These are phyloP conservation scores for Neotropicomus parvogracilis DNA, from an alignment of 1,284 basidiomycete genomes.

Conservation along the genomic window DNA sequence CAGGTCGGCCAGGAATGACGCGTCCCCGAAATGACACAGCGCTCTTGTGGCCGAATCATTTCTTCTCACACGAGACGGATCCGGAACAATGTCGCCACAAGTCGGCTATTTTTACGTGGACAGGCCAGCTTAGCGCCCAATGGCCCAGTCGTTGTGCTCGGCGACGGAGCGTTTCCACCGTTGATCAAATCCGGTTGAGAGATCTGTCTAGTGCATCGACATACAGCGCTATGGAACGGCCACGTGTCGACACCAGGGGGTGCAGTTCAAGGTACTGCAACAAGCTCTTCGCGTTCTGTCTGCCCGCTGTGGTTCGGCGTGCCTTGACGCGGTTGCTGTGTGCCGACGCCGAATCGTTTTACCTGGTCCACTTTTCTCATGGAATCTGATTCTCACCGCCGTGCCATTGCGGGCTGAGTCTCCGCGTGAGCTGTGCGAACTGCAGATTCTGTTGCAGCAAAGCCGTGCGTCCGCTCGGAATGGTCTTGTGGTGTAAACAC, in stretches of 20 bases:
- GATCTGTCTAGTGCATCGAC: conserved; percentile 19
- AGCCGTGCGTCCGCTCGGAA: conserved; percentile 2
- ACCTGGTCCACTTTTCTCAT: conserved; percentile 20
- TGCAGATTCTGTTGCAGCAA: background rate
- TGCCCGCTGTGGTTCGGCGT: no score
- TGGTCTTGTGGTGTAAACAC: background rate
- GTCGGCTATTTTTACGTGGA: conserved; percentile 19
- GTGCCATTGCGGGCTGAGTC: conserved; percentile 20
- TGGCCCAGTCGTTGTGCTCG: conserved; percentile 2
- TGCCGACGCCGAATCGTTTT: conserved; percentile 12
- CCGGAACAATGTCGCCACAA: conserved; percentile 10
- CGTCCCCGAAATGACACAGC: conserved; percentile 13
- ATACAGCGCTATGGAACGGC: conserved; percentile 9
- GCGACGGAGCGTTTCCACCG: conserved; percentile 23
- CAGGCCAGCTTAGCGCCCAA: conserved; percentile 11
- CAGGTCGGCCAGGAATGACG: conserved; percentile 24
- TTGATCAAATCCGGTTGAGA: conserved; percentile 21
- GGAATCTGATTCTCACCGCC: conserved; percentile 26
- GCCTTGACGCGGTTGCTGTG: conserved; percentile 22
- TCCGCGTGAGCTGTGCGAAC: conserved; percentile 24
- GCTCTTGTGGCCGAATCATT: conserved; percentile 20
- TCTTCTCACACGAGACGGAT: conserved; percentile 11
- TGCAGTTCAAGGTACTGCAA: conserved; percentile 11
- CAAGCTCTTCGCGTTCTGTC: conserved; percentile 7
- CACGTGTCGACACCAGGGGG: conserved; percentile 19